A percentile compares a stretch with the other conserved stretches of the same genome.
phyloP scores from a whole-genome alignment of 768 basidiomycete species.

The Neoboletus brunneissimus region DNA sequence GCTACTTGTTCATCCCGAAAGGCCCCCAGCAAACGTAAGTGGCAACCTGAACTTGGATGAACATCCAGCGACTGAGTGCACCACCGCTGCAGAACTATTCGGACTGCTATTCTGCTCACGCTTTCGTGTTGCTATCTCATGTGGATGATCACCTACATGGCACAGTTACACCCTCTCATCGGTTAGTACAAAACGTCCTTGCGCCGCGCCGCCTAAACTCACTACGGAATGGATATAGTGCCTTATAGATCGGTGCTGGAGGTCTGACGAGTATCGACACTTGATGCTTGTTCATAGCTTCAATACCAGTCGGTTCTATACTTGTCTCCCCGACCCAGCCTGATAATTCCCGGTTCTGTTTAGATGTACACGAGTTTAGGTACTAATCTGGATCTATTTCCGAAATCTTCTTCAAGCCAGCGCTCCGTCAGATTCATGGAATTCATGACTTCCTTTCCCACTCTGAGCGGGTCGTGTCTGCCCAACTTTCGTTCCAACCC shows the following conservation, averaged over 20 bases:
- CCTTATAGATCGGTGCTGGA: conserved; percentile 18
- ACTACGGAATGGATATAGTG: conserved; percentile 7
- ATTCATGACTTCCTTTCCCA: conserved; percentile 1
- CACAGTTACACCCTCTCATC: conserved; percentile 89
- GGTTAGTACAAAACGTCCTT: conserved; percentile 44
- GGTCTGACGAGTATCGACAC: conserved; percentile 10
- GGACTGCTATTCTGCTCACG: conserved; percentile 75
- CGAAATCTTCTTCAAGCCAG: not conserved
- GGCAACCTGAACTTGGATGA: not conserved
- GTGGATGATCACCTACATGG: conserved; percentile 98
- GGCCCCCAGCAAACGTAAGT: conserved; percentile 89
- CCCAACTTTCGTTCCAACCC: not conserved
- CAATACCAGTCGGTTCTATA: conserved; percentile 23
- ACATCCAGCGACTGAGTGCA: not conserved
- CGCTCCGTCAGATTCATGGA: not conserved
- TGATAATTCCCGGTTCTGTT: conserved; percentile 11
- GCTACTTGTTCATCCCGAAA: conserved; percentile 74
- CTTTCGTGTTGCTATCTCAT: conserved; percentile 86
- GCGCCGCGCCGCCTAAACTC: not conserved
- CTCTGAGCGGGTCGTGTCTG: not conserved
- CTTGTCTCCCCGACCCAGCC: not conserved
- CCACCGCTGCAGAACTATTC: conserved; percentile 60
- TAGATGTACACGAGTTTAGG: conserved; percentile 26
- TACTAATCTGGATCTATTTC: conserved; percentile 18
- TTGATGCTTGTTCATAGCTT: conserved; percentile 3